Evolutionary conservation across 2,329 filamentous ascomycete species (phyloP), one percentile per base, ranked within the genome.

Genomic region (Ceratocystis cacaofunesta): DNA sequence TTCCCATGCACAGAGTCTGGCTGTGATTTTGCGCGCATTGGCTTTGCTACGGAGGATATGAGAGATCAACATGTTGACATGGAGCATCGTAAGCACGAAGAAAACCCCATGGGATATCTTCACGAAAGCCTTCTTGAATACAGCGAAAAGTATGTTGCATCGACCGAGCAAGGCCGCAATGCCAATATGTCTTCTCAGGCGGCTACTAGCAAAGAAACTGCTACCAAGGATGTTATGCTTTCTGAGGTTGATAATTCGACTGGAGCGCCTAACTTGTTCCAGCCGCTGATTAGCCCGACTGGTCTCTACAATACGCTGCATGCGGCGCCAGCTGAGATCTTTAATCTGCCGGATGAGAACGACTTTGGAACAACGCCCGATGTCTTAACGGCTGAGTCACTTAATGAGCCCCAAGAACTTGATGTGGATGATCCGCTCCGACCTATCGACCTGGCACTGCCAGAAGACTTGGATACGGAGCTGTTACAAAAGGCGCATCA

Each of bases 21-120:
- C 43, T 87, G 84, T 69, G 82, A 84, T 32, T 75, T 76, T 68
- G 77, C 78, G 7, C 71, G 70, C 1, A 73, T 76, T 12, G 80
- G 78, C 0, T 86, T 85, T 69, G 70, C 77, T 1, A 82, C 74
- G 5, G 80, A 85, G 68, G 81, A 85, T 69, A 78, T 78, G 12
- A 75, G 80, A 61, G 77, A 79, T 64, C 71, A 73, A 10, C 84
- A 87, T 70, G 73, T 78, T 6, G 76, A 82, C n/a, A 80, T 85
- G 66, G 83, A 85, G 71, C 84, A 87, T 69, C 73, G 78, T 25
- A 80, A 79, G 70, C 83, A 83, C 5, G 74, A 76, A 52, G 76
- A 82, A 68, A 75, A 86, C 67, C 83, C 84, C 1, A 55, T 78
- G 65, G 80, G 79, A 68, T 87, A 80, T 70, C 74, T 77, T 17